Percentiles rank a stretch among this genome's conserved stretches.
Conservation (phyloP, 768 basidiomycete species). For the Lyophyllum semitale region DNA sequence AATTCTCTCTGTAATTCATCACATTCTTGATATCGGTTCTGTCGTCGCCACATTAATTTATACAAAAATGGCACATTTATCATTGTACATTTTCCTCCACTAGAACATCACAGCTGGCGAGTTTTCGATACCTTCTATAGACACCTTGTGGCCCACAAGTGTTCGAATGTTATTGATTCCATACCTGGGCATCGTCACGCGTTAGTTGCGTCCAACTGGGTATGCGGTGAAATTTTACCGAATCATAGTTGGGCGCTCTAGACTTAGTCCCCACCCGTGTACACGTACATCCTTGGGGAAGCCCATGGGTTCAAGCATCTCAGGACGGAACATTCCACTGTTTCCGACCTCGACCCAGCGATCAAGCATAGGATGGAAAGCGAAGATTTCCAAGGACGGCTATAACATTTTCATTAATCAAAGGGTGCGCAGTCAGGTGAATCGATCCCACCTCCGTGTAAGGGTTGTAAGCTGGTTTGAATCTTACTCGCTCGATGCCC, state of each 20-base stretch:
- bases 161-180: constrained; percentile 97
- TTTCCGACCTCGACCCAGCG: constrained; percentile 99
- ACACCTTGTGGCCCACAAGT: constrained; percentile 95
- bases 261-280: constrained; percentile 92
- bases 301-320: constrained; percentile 99
- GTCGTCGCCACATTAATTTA: not conserved
- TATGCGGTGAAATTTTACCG: constrained; percentile 51
- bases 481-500: constrained; percentile 90
- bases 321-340: constrained; percentile 99
- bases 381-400: constrained; percentile 98
- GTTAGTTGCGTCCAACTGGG: not conserved
- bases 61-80: constrained; percentile 2
- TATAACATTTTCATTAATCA: constrained; percentile 27
- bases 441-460: constrained; percentile 80
- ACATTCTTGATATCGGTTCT: constrained; percentile 7
- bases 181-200: constrained; percentile 55
- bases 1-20: not conserved
- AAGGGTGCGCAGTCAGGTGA: not conserved
- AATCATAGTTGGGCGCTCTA: constrained; percentile 99
- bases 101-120: constrained; percentile 92
- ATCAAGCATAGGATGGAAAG: constrained; percentile 91
- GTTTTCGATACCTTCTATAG: constrained; percentile 85
- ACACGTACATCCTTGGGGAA: constrained; percentile 96
- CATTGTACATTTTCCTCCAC: constrained; percentile 10
- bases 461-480: constrained; percentile 99